These are phyloP conservation scores for Psilocybe azurescens DNA, from an alignment of 768 basidiomycete species.

Conservation along the genomic window DNA sequence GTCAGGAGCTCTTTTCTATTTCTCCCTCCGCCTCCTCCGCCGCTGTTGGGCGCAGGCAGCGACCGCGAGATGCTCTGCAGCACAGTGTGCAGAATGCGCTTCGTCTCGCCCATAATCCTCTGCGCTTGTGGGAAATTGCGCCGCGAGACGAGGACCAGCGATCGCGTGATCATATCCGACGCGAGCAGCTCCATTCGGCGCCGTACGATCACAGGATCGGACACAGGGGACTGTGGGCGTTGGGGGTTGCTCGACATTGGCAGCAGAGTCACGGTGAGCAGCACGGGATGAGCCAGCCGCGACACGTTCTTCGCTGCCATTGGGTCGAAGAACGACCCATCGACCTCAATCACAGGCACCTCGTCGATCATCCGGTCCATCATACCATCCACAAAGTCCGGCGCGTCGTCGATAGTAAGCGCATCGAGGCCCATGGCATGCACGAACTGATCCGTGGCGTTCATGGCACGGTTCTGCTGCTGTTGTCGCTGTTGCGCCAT, in stretches of 20 bases:
- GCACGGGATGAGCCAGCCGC: conserved; percentile 88
- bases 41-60: conserved; percentile 60
- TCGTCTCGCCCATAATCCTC: conserved; percentile 90
- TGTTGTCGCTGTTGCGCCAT: conserved; percentile 28
- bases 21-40: conserved; percentile 54
- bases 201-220: conserved; percentile 90
- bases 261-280: conserved; percentile 92
- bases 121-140: conserved; percentile 91
- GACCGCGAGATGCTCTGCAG: conserved; percentile 82
- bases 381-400: conserved; percentile 86
- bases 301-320: conserved; percentile 82
- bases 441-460: conserved; percentile 90
- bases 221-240: conserved; percentile 53
- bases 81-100: conserved; percentile 90
- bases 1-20: conserved; percentile 83
- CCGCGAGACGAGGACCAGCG: conserved; percentile 88
- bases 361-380: conserved; percentile 98
- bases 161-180: conserved; percentile 96
- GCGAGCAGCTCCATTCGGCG: conserved; percentile 96
- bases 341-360: conserved; percentile 94
- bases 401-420: conserved; percentile 70
- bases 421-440: conserved; percentile 84
- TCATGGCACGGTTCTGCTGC: conserved; percentile 47
- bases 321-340: conserved; percentile 95
- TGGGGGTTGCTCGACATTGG: conserved; percentile 47